These are phyloP conservation scores for Gonium pectorale DNA, from an alignment of 139 green algal genomes.

Conservation along the genomic window DNA sequence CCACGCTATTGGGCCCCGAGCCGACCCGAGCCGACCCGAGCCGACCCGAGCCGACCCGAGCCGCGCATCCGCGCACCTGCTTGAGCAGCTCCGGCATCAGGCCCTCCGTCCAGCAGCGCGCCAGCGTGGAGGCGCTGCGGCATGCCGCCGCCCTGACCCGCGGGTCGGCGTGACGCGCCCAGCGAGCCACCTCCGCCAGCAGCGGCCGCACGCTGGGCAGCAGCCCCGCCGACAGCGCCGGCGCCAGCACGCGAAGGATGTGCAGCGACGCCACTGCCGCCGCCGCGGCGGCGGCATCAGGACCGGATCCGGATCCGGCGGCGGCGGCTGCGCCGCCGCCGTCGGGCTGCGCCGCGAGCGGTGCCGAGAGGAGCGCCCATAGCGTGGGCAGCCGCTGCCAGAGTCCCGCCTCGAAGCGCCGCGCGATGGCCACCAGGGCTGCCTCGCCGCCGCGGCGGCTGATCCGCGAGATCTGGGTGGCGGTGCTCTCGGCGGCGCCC, in stretches of 20 bases:
- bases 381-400: conserved; percentile 73
- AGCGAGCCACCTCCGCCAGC: conserved; percentile 65
- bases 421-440: conserved; percentile 67
- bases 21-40: no score
- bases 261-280: conserved; percentile 56
- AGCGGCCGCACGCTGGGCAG: conserved; percentile 58
- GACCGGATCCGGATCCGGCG: conserved; percentile 6
- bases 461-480: not conserved
- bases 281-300: not conserved
- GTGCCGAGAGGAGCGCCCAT: conserved; percentile 70
- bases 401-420: conserved; percentile 62
- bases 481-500: not conserved
- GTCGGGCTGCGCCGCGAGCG: conserved; percentile 50
- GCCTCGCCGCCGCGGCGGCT: conserved; percentile 77
- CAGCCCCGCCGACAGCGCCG: conserved; percentile 64
- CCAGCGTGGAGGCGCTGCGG: conserved; percentile 41
- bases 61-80: no score
- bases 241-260: conserved; percentile 78
- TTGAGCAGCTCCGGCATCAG: conserved; percentile 72
- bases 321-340: conserved; percentile 29
- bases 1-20: no score
- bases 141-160: conserved; percentile 60
- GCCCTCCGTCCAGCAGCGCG: conserved; percentile 40
- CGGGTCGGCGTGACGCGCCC: conserved; percentile 54
- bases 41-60: no score